A percentile compares a stretch with the other conserved stretches of the same genome.
Evolutionary conservation across 352 stramenopile species (phyloP).

Genomic region (Phytophthora multivora): DNA sequence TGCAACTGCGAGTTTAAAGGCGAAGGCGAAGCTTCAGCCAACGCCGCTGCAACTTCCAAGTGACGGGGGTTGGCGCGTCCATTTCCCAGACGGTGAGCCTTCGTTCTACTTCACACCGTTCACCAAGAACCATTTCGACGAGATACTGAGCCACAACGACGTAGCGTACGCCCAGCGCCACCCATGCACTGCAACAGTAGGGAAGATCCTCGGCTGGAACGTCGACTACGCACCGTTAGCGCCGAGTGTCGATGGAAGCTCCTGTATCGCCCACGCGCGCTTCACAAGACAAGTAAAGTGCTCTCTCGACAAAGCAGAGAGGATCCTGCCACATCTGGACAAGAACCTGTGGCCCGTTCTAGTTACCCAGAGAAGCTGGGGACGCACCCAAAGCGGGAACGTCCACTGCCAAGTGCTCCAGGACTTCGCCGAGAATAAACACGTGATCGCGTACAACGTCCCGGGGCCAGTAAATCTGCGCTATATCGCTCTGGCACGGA

Average conservation of each 20-base stretch:
- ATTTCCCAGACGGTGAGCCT: constrained; percentile 3
- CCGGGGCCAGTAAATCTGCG: background rate
- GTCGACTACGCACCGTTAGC: background rate
- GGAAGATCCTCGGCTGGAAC: constrained; percentile 16
- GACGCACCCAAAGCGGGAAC: too few relatives aligned
- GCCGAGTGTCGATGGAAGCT: background rate
- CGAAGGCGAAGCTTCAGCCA: too few relatives aligned
- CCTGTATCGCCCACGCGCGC: background rate
- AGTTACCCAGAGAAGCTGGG: too few relatives aligned
- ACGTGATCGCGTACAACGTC: background rate
- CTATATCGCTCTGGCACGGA: background rate
- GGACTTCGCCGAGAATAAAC: background rate
- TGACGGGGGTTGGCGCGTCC: constrained; percentile 1
- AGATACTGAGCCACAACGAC: background rate
- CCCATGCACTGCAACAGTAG: background rate
- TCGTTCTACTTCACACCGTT: constrained; percentile 26
- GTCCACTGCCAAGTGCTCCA: background rate
- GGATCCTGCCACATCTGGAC: background rate
- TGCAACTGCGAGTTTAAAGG: too few relatives aligned
- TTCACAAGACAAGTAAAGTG: background rate
- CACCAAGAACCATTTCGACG: constrained; percentile 4
- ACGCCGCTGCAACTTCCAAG: too few relatives aligned
- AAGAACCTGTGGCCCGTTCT: background rate
- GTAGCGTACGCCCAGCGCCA: background rate
- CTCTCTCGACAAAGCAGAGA: background rate